Percentiles rank a stretch among this genome's conserved stretches.
These are phyloP conservation scores for Penicillium sp. DNA, from an alignment of 2,329 filamentous ascomycete species.

Conservation along the genomic window DNA sequence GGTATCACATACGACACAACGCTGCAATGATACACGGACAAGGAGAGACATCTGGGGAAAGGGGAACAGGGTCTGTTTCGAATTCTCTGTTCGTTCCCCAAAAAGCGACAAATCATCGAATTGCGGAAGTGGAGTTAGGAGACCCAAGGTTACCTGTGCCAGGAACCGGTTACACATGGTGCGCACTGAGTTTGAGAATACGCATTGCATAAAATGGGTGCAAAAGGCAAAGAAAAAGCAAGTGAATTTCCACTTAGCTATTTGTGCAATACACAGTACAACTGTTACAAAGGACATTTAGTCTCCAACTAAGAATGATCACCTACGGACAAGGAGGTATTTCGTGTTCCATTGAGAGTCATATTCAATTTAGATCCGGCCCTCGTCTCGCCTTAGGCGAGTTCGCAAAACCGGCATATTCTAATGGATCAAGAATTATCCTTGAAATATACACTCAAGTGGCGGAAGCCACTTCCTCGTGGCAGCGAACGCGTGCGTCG, in stretches of 20 bases:
- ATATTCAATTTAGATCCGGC: neutral
- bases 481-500: conserved; percentile 6
- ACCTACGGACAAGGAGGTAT: neutral
- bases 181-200: neutral
- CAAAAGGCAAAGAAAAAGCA: too few relatives aligned
- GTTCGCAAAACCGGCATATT: neutral
- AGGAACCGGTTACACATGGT: neutral
- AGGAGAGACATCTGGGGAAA: neutral
- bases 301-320: neutral
- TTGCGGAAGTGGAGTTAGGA: too few relatives aligned
- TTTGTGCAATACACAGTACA: too few relatives aligned
- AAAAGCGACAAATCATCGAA: neutral
- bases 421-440: neutral
- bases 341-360: neutral
- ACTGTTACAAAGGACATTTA: neutral
- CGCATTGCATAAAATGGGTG: neutral
- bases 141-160: neutral
- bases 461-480: conserved; percentile 13
- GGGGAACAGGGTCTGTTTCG: neutral
- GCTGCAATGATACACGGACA: conserved; percentile 14
- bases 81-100: neutral
- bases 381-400: neutral
- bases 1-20: neutral
- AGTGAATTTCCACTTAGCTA: too few relatives aligned
- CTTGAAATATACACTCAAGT: neutral